Conservation (phyloP, 257 asterid species). For the Cinchona pubescens region DNA sequence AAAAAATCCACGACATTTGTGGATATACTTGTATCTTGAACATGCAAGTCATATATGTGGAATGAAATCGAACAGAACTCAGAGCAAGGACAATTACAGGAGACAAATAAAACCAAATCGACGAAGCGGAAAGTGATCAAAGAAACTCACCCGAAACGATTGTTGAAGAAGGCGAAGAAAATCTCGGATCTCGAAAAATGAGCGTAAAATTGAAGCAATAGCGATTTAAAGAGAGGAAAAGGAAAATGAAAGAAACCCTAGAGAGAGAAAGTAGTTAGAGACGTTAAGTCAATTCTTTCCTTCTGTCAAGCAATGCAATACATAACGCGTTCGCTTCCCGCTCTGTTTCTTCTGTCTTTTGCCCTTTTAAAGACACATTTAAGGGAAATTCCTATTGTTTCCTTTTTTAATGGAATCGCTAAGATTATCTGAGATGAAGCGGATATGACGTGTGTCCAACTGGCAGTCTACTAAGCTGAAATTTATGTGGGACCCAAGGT, state of each 20-base stretch:
- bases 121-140: not conserved
- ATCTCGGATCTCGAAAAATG: conserved; percentile 49
- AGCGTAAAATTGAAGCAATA: conserved; percentile 49
- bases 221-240: conserved; percentile 23
- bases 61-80: not conserved
- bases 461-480: not conserved
- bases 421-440: not conserved
- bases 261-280: conserved; percentile 35
- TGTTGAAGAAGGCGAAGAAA: conserved; percentile 15
- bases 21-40: not conserved
- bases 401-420: conserved; percentile 1
- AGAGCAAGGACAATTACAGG: not conserved
- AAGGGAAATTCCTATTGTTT: conserved; percentile 11
- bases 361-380: conserved; percentile 21
- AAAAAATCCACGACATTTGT: not conserved
- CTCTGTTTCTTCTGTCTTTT: conserved; percentile 22
- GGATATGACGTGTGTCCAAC: not conserved
- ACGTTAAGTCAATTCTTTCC: no score
- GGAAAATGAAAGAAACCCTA: conserved; percentile 17
- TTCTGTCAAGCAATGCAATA: conserved; percentile 11
- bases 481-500: not conserved
- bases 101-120: conserved; percentile 14
- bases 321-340: conserved; percentile 42
- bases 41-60: not conserved
- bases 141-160: conserved; percentile 26